These are phyloP conservation scores for Eimeria sp. DNA, from an alignment of 169 alveolate genomes.

Conservation along the genomic window DNA sequence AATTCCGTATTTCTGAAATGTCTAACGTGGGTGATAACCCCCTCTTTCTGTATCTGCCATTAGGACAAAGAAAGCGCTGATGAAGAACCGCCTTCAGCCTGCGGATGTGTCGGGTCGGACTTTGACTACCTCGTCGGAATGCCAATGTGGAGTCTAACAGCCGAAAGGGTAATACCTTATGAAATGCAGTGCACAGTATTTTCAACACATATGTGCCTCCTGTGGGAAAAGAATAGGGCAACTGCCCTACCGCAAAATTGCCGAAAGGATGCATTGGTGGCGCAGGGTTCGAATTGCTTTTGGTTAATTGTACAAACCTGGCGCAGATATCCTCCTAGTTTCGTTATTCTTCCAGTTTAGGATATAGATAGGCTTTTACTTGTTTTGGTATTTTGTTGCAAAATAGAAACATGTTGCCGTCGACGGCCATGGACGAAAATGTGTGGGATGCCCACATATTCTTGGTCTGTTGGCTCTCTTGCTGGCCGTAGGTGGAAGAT, in stretches of 20 bases:
- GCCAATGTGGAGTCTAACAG: conserved; percentile 97
- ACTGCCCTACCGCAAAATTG: neutral
- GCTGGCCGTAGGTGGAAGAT: conserved; percentile 74
- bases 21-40: neutral
- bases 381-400: neutral
- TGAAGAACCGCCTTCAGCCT: conserved; percentile 49
- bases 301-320: neutral
- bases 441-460: neutral
- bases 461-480: neutral
- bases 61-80: conserved; percentile 58
- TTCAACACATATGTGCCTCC: neutral
- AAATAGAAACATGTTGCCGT: neutral
- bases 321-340: neutral
- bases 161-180: conserved; percentile 92
- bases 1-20: neutral
- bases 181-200: neutral
- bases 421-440: neutral
- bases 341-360: neutral
- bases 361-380: neutral
- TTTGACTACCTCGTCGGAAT: conserved; percentile 97
- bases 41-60: neutral
- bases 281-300: neutral
- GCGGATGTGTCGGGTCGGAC: conserved; percentile 78
- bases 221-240: neutral
- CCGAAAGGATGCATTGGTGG: neutral